phyloP scores from a whole-genome alignment of 1,284 basidiomycete genomes.

The Calocybe gambosa region DNA sequence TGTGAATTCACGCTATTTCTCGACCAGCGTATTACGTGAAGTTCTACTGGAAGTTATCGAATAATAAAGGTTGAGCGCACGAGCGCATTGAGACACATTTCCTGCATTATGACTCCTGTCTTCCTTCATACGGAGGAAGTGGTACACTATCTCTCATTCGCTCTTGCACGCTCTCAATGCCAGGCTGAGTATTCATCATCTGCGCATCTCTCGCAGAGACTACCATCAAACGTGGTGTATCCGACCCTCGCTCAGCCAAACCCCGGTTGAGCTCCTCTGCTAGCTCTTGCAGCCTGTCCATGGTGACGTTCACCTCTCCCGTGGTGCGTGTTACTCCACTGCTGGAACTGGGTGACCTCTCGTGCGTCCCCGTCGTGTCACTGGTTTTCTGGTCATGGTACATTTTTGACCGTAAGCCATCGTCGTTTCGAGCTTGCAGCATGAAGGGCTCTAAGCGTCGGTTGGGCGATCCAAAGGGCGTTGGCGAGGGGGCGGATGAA shows the following conservation, averaged over 20 bases:
- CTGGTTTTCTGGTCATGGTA: neutral
- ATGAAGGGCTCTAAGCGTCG: neutral
- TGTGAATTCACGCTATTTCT: too few species aligned
- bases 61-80: too few species aligned
- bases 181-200: neutral
- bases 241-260: neutral
- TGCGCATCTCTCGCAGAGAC: neutral
- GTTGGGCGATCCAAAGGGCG: neutral
- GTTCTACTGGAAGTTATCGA: too few species aligned
- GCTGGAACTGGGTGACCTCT: neutral
- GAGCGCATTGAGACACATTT: too few species aligned
- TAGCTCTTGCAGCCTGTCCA: conserved; percentile 6
- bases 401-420: neutral
- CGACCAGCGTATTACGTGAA: too few species aligned
- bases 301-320: conserved; percentile 1
- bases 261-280: conserved; percentile 8
- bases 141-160: neutral
- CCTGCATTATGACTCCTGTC: neutral
- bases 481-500: neutral
- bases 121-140: neutral
- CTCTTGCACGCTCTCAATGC: neutral
- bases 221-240: conserved; percentile 1
- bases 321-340: neutral
- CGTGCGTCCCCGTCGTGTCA: neutral
- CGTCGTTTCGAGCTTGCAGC: neutral